Conservation (phyloP, 202 grass and related monocot species). For the Setaria viridis region DNA sequence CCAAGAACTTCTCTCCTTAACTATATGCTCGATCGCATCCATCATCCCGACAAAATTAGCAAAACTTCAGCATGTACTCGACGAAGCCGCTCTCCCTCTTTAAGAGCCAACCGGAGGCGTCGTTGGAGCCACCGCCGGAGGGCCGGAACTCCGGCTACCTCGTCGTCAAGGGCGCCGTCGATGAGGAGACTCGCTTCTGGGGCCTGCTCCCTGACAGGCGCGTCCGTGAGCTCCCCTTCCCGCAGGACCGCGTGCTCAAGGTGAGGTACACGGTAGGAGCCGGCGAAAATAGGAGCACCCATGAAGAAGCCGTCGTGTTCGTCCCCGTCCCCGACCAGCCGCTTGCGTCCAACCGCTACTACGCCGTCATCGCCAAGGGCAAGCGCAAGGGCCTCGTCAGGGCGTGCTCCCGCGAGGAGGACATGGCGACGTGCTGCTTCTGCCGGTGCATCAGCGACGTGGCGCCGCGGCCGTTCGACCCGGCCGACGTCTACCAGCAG, state of each 20-base stretch:
- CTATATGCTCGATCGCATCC: not conserved
- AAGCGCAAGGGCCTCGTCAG: slow-evolving; percentile 56
- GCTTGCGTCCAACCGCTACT: slow-evolving; percentile 64
- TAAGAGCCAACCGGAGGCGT: slow-evolving; percentile 46
- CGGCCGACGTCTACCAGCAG: slow-evolving; percentile 67
- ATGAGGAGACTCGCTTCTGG: slow-evolving; percentile 34
- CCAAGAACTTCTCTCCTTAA: not conserved
- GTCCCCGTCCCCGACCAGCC: slow-evolving; percentile 56
- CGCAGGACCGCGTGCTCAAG: slow-evolving; percentile 12
- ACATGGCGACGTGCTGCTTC: slow-evolving; percentile 54
- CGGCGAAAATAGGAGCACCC: not conserved
- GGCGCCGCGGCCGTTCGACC: slow-evolving; percentile 57
- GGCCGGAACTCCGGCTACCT: slow-evolving; percentile 62
- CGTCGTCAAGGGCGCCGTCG: slow-evolving; percentile 53
- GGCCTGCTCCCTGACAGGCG: not conserved
- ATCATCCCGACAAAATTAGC: not conserved
- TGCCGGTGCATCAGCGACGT: slow-evolving; percentile 50
- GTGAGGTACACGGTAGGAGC: not conserved
- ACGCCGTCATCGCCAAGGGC: slow-evolving; percentile 58
- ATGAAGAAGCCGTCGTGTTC: not conserved
- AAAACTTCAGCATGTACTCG: slow-evolving; percentile 56
- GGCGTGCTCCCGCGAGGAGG: slow-evolving; percentile 62
- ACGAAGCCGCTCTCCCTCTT: slow-evolving; percentile 64
- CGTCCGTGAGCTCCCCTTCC: slow-evolving; percentile 49
- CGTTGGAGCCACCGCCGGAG: slow-evolving; percentile 44